A percentile compares a stretch with the other conserved stretches of the same genome.
Conservation (phyloP, 2,329 filamentous ascomycete genomes). For the Cladorrhinum sp. region DNA sequence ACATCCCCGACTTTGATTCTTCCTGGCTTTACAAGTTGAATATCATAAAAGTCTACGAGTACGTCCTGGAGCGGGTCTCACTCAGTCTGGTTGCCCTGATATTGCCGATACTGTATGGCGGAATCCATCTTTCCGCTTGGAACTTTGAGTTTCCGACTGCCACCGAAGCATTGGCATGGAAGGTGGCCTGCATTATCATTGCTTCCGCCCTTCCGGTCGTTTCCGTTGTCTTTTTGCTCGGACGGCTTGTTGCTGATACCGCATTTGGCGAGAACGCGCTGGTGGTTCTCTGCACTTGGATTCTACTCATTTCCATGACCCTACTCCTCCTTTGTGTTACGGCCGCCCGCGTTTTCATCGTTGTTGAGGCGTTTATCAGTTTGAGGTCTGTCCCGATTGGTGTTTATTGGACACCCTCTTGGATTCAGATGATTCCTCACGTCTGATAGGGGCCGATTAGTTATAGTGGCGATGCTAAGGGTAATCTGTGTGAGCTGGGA, state of each 20-base stretch:
- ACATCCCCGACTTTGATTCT: neutral
- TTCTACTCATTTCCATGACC: neutral
- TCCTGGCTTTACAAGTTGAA: neutral
- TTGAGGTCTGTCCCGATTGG: slow-evolving; percentile 8
- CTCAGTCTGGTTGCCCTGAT: neutral
- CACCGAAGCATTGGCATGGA: neutral
- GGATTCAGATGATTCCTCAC: slow-evolving; percentile 9
- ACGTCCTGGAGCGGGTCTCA: neutral
- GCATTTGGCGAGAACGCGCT: no score
- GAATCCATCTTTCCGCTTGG: slow-evolving; percentile 13
- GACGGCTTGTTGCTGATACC: no score
- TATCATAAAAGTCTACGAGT: neutral
- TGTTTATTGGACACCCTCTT: slow-evolving; percentile 8
- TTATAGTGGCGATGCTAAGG: neutral
- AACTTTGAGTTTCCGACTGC: slow-evolving; percentile 11
- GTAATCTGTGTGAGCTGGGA: no score
- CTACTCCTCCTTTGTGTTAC: neutral
- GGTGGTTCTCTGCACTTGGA: neutral
- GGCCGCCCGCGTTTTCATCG: neutral
- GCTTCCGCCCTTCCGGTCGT: neutral
- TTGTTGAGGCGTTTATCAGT: slow-evolving; percentile 9
- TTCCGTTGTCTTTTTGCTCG: neutral
- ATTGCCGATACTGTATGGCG: neutral
- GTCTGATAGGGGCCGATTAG: neutral
- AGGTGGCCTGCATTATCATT: neutral